phyloP scores from a whole-genome alignment of 805 yeast species.

The Wickerhamomyces tratensis region DNA sequence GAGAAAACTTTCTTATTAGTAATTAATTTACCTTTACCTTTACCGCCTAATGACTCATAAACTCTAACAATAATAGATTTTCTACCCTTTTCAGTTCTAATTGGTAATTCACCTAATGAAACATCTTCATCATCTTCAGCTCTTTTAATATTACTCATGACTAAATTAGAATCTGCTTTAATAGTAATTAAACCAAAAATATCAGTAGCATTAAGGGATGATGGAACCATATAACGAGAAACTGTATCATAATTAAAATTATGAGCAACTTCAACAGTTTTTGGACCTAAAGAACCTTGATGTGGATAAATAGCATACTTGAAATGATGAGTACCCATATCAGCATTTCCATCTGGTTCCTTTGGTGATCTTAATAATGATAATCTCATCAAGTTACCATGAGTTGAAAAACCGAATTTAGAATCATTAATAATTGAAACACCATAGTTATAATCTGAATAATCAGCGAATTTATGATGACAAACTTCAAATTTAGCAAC shows the following conservation, averaged over 20 bases:
- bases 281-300: conserved; percentile 48
- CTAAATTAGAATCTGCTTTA: conserved; percentile 46
- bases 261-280: conserved; percentile 66
- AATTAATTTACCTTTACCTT: conserved; percentile 39
- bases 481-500: conserved; percentile 94
- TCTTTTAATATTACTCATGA: conserved; percentile 73
- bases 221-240: conserved; percentile 8
- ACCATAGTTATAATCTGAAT: conserved; percentile 81
- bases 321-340: conserved; percentile 81
- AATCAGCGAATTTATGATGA: conserved; percentile 89
- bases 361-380: conserved; percentile 86
- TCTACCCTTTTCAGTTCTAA: conserved; percentile 33
- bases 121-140: conserved; percentile 71
- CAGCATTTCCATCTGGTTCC: conserved; percentile 91
- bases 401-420: conserved; percentile 89
- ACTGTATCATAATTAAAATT: conserved; percentile 56
- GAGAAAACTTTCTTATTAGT: conserved; percentile 28
- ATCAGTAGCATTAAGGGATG: conserved; percentile 10
- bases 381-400: conserved; percentile 85
- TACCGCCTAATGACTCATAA: conserved; percentile 86
- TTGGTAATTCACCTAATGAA: conserved; percentile 34
- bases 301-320: conserved; percentile 85
- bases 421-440: conserved; percentile 75
- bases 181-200: conserved; percentile 24
- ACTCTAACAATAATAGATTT: conserved; percentile 60